These are phyloP conservation scores for Aureobasidium subglaciale DNA, from an alignment of 2,329 filamentous ascomycete species.

Conservation along the genomic window DNA sequence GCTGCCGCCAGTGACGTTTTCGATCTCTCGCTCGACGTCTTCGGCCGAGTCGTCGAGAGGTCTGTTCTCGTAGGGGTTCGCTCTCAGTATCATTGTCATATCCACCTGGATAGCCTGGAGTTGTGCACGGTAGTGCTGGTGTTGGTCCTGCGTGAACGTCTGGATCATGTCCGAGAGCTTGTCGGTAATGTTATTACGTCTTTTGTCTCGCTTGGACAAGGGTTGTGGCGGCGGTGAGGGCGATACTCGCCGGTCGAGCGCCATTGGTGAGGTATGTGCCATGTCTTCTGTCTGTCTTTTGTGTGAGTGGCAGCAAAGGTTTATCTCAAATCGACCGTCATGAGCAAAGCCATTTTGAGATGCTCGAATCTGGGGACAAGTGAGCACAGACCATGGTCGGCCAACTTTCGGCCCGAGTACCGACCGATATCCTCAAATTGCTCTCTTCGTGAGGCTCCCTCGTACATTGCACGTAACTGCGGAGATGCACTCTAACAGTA, in stretches of 20 bases:
- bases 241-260: slow-evolving; percentile 11
- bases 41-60: slow-evolving; percentile 61
- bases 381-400: neutral
- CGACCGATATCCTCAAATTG: neutral
- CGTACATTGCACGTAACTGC: too few relatives aligned
- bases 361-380: neutral
- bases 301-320: neutral
- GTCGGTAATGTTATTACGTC: slow-evolving; percentile 74
- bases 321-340: neutral
- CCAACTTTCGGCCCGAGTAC: neutral
- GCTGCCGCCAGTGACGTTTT: slow-evolving; percentile 35
- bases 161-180: slow-evolving; percentile 68
- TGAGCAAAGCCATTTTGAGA: slow-evolving; percentile 12
- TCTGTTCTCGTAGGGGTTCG: slow-evolving; percentile 66
- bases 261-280: slow-evolving; percentile 14
- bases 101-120: slow-evolving; percentile 88
- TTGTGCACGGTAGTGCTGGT: slow-evolving; percentile 80
- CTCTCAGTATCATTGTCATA: slow-evolving; percentile 75
- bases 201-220: slow-evolving; percentile 81
- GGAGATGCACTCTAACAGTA: too few relatives aligned
- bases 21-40: slow-evolving; percentile 56
- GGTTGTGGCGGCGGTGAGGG: slow-evolving; percentile 39
- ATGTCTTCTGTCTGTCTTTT: neutral
- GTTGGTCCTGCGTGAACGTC: slow-evolving; percentile 72
- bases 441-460: too few relatives aligned